Base-by-base conservation (phyloP, 805 yeast species). In the Starmerella etchellsii region DNA sequence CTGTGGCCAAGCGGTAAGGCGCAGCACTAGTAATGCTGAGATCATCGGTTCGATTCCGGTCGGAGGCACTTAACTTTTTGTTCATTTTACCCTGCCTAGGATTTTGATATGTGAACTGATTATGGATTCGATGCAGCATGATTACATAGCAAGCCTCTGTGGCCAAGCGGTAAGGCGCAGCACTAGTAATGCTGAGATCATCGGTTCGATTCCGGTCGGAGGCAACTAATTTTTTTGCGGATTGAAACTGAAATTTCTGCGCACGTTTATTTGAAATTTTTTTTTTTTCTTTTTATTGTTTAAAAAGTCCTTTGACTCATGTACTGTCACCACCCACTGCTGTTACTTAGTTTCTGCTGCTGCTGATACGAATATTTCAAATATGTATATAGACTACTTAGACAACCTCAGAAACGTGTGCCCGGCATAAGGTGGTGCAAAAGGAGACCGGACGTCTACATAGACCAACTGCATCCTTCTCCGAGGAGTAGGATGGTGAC, bases 111-210 rank as follows among this genome's bases (percentile, higher is more conserved):
- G n/a, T n/a, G n/a, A n/a, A n/a, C n/a, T n/a, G n/a, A n/a, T n/a
- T n/a, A n/a, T n/a, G n/a, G n/a, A n/a, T n/a, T n/a, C n/a, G n/a
- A n/a, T n/a, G n/a, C n/a, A n/a, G n/a, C n/a, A n/a, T n/a, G n/a
- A n/a, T n/a, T n/a, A n/a, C n/a, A 24, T 3, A 14, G 22, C 7
- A 16, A 45, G 71, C 72, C 69, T 67, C 64, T 68, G 68, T 69
- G 73, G 74, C 74, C 73, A 68, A 69, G 72, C 66, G 82, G 82
- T 76, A 75, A 78, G 80, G 83, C 82, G 82, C 75, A 76, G 77
- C 82, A 76, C 82, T 76, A 75, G 82, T 77, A 76, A 77, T 77
- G 82, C 76, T 74, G 76, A 75, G 81, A 77, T 76, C 82, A 74
- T 76, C 78, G 73, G 79, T 73, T 74, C 79, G 68, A 74, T 64